These are phyloP conservation scores for Clohesyomyces aquaticus DNA, from an alignment of 495 filamentous ascomycete genomes.

Conservation along the genomic window DNA sequence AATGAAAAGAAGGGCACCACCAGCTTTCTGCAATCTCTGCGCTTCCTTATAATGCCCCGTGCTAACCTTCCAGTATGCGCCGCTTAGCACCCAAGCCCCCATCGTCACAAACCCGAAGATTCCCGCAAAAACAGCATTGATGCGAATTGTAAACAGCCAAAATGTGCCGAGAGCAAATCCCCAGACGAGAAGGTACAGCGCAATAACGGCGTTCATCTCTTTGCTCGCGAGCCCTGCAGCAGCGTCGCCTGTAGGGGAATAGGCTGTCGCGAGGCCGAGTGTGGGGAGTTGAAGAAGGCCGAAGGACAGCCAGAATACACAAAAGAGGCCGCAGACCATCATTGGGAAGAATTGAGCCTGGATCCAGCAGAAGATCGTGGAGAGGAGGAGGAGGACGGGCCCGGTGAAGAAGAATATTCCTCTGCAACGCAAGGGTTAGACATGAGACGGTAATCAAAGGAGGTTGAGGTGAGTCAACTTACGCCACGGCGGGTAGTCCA, in stretches of 20 bases:
- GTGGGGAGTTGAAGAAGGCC: constrained; percentile 58
- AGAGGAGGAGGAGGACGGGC: constrained; percentile 53
- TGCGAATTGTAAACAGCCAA: constrained; percentile 59
- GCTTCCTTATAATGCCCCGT: constrained; percentile 53
- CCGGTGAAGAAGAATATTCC: constrained; percentile 63
- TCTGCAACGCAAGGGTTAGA: constrained; percentile 39
- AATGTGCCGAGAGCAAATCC: constrained; percentile 61
- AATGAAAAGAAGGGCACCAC: constrained; percentile 50
- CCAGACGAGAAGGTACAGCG: constrained; percentile 59
- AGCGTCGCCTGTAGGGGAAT: constrained; percentile 49
- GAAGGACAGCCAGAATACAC: constrained; percentile 61
- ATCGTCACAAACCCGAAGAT: constrained; percentile 58
- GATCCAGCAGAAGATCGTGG: constrained; percentile 57
- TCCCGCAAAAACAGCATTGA: constrained; percentile 57
- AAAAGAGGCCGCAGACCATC: constrained; percentile 62
- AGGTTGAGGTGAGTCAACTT: constrained; percentile 8
- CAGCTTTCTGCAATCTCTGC: constrained; percentile 51
- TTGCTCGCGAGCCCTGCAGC: constrained; percentile 51
- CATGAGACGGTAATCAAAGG: background rate
- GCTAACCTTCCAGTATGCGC: constrained; percentile 57
- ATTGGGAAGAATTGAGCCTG: constrained; percentile 59
- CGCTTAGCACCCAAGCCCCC: constrained; percentile 54
- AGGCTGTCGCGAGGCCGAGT: constrained; percentile 54
- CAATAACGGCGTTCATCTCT: constrained; percentile 56
- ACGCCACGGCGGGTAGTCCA: constrained; percentile 54